Evolutionary conservation across 2,329 filamentous ascomycete genomes (phyloP).

Genomic region (Fusarium tjaetaba): DNA sequence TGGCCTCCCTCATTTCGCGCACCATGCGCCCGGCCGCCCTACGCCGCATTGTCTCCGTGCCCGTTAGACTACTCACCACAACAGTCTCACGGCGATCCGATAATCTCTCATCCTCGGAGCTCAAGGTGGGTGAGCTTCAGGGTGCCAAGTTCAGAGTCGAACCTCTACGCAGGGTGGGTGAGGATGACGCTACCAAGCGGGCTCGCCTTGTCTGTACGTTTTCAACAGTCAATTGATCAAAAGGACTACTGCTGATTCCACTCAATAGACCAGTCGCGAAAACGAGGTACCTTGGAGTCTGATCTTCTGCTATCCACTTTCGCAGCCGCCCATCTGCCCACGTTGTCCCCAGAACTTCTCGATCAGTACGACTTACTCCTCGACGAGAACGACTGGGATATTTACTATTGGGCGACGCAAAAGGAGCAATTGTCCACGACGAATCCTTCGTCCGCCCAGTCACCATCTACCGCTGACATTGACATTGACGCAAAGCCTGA

Average conservation of each 20-base stretch:
- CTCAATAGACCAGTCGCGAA: conserved; percentile 83
- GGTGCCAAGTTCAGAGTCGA: conserved; percentile 88
- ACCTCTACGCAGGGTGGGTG: conserved; percentile 85
- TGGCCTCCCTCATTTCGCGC: conserved; percentile 40
- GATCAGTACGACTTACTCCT: conserved; percentile 90
- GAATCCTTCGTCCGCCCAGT: conserved; percentile 45
- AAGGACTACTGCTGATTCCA: background rate
- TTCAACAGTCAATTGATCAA: background rate
- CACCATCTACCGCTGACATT: conserved; percentile 21
- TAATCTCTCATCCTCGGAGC: conserved; percentile 57
- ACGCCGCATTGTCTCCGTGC: conserved; percentile 31
- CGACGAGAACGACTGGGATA: conserved; percentile 99
- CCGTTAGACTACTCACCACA: conserved; percentile 36
- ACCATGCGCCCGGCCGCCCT: conserved; percentile 31
- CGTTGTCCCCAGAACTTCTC: conserved; percentile 79
- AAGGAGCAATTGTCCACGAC: conserved; percentile 63
- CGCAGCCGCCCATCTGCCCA: conserved; percentile 78
- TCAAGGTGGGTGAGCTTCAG: conserved; percentile 87
- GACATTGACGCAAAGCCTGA: conserved; percentile 35
- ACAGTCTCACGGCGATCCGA: conserved; percentile 33
- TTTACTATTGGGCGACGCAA: conserved; percentile 99
- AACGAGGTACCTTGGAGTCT: conserved; percentile 93
- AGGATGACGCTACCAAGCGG: conserved; percentile 86
- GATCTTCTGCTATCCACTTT: conserved; percentile 98
- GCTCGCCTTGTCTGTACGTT: conserved; percentile 78